Base-by-base conservation (phyloP, 345 rosid species). In the Salix exigua region DNA sequence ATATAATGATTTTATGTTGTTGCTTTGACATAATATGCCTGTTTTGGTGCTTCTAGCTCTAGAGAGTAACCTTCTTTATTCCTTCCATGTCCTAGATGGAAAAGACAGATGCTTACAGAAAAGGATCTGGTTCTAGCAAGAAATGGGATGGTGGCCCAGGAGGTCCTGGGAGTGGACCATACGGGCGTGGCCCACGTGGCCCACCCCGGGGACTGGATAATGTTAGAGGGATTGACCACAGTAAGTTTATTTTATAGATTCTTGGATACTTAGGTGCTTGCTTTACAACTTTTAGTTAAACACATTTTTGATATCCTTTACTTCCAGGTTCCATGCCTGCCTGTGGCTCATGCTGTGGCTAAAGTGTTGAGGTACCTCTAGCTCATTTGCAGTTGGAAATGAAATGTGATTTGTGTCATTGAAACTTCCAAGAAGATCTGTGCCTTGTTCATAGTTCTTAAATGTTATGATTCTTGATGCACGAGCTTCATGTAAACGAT, bases 101-200 rank as follows among this genome's bases (percentile, higher is more conserved):
- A 80, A 94, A 89, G 80, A 91, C 97, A 1, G 91, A 91, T 74
- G 68, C 88, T 38, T 90, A 89, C 64, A 83, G 91, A 73, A 93
- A 88, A 76, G 92, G 93, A 63, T 83, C 88, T 65, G 85, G 88
- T 65, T 76, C 95, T 81, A 77, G 87, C 84, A 91, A 94, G 93
- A 92, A 92, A 83, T 92, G 97, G 93, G 97, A 87, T 80, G 97
- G 92, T 44, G 94, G 95, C 53, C 88, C 91, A 0, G 94, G 97
- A 50, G 97, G 98, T 16, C 90, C 93, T 7, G 97, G 96, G 31
- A 86, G 96, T 16, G 92, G 94, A 77, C 85, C 87, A 18, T 64
- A 86, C 18, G 91, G 95, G 9, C 88, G 88, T 2, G 88, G 98
- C 10, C 92, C 92, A 14, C 88, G 88, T 28, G 88, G 91, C 46